Conservation (phyloP, 345 rosid genomes). For the Populus euphratica region DNA sequence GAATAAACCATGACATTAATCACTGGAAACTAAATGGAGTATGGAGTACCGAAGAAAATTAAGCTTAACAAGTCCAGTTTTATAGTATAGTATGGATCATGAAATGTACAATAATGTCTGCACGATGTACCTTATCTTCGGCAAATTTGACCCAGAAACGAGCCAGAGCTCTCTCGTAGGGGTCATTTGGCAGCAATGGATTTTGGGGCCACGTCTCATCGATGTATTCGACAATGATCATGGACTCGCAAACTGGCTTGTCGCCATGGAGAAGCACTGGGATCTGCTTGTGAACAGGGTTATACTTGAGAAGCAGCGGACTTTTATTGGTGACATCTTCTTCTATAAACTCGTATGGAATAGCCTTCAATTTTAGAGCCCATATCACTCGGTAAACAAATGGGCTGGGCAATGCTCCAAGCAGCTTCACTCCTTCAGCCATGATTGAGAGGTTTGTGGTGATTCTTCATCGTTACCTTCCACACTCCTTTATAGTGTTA, state of each 20-base stretch:
- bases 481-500: neutral
- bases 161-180: neutral
- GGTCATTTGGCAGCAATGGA: neutral
- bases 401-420: neutral
- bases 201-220: neutral
- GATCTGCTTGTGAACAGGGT: constrained; percentile 5
- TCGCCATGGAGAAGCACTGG: neutral
- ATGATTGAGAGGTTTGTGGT: neutral
- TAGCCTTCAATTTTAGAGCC: neutral
- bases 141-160: constrained; percentile 10
- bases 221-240: neutral
- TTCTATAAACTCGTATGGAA: neutral
- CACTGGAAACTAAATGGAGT: neutral
- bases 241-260: neutral
- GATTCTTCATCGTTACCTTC: neutral
- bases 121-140: neutral
- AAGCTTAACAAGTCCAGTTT: neutral
- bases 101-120: too few relatives aligned
- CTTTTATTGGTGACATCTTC: constrained; percentile 1
- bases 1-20: neutral
- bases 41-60: neutral
- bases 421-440: neutral
- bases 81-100: neutral
- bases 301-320: neutral
- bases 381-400: neutral